Evolutionary conservation across 1,139 yeast species (phyloP), one percentile per base, ranked within the genome.

Genomic region (Pichia sp.): DNA sequence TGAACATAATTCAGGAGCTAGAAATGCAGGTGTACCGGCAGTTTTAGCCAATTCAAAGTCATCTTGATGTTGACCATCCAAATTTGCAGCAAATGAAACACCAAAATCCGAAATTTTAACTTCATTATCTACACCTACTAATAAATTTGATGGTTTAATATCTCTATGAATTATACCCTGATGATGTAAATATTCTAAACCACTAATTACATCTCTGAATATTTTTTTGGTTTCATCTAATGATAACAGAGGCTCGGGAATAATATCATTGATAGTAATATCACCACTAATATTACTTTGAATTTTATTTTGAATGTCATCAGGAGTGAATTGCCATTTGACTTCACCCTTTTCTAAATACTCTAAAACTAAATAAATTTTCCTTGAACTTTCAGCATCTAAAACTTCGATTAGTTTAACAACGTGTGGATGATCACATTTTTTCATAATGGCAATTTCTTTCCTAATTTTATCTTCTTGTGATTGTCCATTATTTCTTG

Each of bases 91-190:
- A 69, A 88, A 87, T 1, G 98, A 90, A 11, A 95, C 96, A 22
- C 99, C 99, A 70, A 95, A 95, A 71, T 93, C 99, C 30, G 96
- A 86, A 36, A 95, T 95, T 68, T 93, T 93, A 33, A 93, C 98
- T 6, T 77, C 75, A 52, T 85, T 83, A 58, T 87, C 84, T 22
- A 80, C 74, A 39, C 88, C 77, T 5, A 90, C 82, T 52, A 95
- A 74, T 54, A 95, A 70, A 65, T 95, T 95, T 3, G 99, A 97
- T 0, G 99, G 99, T 67, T 95, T 95, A 18, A 95, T 93, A 69
- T 95, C 99, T 55, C 99, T 79, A 69, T 95, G 99, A 22, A 95
- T 88, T 52, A 95, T 89, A 7, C 97, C 97, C 67, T 90, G 96
- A 62, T 83, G 76, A 70, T 95, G 99, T 58, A 95, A 71, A 68